A percentile compares a stretch with the other conserved stretches of the same genome.
Conservation (phyloP, 495 filamentous ascomycete genomes). For the Penicillium pulvis region DNA sequence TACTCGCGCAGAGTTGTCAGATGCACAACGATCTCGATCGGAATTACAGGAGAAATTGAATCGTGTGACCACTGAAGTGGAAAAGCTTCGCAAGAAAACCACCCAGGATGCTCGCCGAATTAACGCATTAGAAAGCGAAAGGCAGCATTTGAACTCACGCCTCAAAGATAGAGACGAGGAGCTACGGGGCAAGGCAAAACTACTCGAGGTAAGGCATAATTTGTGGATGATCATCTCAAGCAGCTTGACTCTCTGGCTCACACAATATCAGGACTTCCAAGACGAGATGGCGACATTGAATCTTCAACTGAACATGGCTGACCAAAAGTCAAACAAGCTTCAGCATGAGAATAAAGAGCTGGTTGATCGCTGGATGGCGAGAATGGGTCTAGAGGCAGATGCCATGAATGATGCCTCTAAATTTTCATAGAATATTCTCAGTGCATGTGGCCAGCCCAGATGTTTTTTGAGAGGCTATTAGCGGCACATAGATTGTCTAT, state of each 20-base stretch:
- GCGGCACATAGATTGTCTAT: neutral
- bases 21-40: slow-evolving; percentile 71
- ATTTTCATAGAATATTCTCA: slow-evolving; percentile 36
- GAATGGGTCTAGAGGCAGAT: slow-evolving; percentile 83
- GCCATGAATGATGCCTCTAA: slow-evolving; percentile 72
- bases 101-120: slow-evolving; percentile 59
- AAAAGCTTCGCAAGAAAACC: slow-evolving; percentile 58
- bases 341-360: slow-evolving; percentile 85
- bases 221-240: neutral
- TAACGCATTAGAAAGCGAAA: slow-evolving; percentile 62
- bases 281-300: slow-evolving; percentile 86
- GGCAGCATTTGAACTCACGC: slow-evolving; percentile 57
- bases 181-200: slow-evolving; percentile 74
- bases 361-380: slow-evolving; percentile 86
- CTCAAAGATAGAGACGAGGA: slow-evolving; percentile 85
- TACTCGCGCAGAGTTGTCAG: slow-evolving; percentile 64
- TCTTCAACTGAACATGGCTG: slow-evolving; percentile 84
- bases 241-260: slow-evolving; percentile 1
- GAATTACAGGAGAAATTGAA: slow-evolving; percentile 64
- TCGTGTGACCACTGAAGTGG: slow-evolving; percentile 59
- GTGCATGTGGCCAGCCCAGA: neutral
- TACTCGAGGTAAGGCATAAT: slow-evolving; percentile 63
- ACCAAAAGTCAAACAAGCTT: slow-evolving; percentile 67
- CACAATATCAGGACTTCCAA: slow-evolving; percentile 66
- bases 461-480: neutral